Percentiles rank a stretch among this genome's conserved stretches.
These are phyloP conservation scores for Saksenaea oblongispora DNA, from an alignment of 371 early-diverging fungal genomes.

Conservation along the genomic window DNA sequence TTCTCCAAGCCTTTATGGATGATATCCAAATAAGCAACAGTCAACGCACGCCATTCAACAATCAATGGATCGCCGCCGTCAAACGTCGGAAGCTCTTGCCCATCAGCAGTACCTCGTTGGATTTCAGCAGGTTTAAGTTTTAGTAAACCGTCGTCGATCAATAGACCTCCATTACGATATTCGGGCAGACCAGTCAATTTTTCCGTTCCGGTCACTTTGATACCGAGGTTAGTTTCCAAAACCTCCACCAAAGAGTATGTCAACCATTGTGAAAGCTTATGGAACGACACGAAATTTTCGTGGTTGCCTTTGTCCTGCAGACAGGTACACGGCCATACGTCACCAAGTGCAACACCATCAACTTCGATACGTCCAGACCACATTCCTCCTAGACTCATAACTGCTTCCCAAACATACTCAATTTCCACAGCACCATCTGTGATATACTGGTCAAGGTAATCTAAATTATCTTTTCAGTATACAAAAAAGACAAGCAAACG, in stretches of 20 bases:
- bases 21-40: slow-evolving; percentile 79
- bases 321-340: slow-evolving; percentile 86
- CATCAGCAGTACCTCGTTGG: slow-evolving; percentile 22
- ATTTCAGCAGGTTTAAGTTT: slow-evolving; percentile 32
- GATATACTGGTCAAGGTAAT: slow-evolving; percentile 41
- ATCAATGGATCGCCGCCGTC: slow-evolving; percentile 80
- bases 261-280: slow-evolving; percentile 95
- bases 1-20: slow-evolving; percentile 62
- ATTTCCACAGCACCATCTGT: slow-evolving; percentile 18
- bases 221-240: slow-evolving; percentile 46
- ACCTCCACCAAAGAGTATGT: slow-evolving; percentile 90
- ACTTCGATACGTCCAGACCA: slow-evolving; percentile 68
- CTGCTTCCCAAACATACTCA: slow-evolving; percentile 69
- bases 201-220: slow-evolving; percentile 62
- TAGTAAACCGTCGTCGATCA: slow-evolving; percentile 47
- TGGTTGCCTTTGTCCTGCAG: slow-evolving; percentile 29
- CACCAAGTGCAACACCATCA: slow-evolving; percentile 79
- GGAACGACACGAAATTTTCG: slow-evolving; percentile 76
- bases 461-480: slow-evolving; percentile 16
- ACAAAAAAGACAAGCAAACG: neutral
- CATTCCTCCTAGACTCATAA: slow-evolving; percentile 60
- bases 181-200: slow-evolving; percentile 90
- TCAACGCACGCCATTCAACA: slow-evolving; percentile 93
- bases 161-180: slow-evolving; percentile 83
- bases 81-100: slow-evolving; percentile 59